Evolutionary conservation across 176 grass and related monocot species (phyloP), one percentile per base, ranked within the genome.

Genomic region (Carex pumila): DNA sequence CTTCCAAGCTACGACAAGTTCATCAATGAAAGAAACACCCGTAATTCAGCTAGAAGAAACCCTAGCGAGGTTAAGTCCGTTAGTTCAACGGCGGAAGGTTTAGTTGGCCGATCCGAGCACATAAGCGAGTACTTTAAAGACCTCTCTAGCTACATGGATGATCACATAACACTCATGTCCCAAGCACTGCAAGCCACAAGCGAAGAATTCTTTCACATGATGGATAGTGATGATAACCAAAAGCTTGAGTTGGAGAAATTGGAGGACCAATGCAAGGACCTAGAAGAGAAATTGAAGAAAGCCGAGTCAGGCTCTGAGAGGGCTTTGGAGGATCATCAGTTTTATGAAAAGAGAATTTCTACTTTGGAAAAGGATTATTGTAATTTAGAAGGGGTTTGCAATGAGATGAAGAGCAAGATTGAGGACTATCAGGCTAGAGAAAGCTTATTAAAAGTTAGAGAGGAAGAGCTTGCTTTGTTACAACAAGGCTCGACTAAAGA

Each of bases 231-330:
- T 30, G 88, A 79, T 30, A 79, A 80, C 61, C 86, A 95, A 87
- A 98, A 90, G 80, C 85, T 83, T 67, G 83, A 98, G 85, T 85
- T 95, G 83, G 79, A 72, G 36, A 90, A 88, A 79, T 89, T 89
- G 83, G 91, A 90, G 52, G 61, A 61, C 84, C 60, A 86, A 68
- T 88, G 86, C 55, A 87, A 83, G 84, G 86, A 71, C 86, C 89
- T 81, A 86, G 95, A 91, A 92, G 72, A 71, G 84, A 92, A 95
- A 88, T 56, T 98, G 85, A 87, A 92, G 82, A 84, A 95, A 86
- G 87, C 89, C 29, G 83, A 95, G 34, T 88, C 82, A 41, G 73
- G 86, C 85, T 71, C 88, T 85, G 88, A 98, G 90, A 93, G 43
- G 85, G 86, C 88, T 81, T 89, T 45, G 68, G 85, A 92, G 68